These are phyloP conservation scores for Phytophthora agathidicida DNA, from an alignment of 352 stramenopile genomes.

Conservation along the genomic window DNA sequence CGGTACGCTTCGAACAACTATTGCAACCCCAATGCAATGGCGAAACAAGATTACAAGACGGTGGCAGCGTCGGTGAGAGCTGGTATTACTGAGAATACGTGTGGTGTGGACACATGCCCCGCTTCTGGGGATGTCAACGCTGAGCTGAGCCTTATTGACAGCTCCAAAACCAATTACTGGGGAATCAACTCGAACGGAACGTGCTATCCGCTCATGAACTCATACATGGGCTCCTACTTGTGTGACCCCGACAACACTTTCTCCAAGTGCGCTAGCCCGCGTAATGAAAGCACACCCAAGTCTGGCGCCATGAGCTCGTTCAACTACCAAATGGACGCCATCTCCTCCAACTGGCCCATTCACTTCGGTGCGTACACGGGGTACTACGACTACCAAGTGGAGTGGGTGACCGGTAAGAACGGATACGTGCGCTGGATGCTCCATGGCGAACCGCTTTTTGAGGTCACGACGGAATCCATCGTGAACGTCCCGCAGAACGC, in stretches of 20 bases:
- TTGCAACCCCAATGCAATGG: constrained; percentile 25
- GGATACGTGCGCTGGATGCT: constrained; percentile 72
- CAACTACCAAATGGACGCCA: constrained; percentile 36
- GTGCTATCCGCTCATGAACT: constrained; percentile 67
- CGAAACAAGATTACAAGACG: constrained; percentile 36
- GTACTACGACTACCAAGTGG: constrained; percentile 64
- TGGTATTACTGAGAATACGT: constrained; percentile 54
- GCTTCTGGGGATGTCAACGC: constrained; percentile 55
- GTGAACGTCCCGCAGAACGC: constrained; percentile 46
- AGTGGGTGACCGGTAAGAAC: constrained; percentile 66
- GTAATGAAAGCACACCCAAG: constrained; percentile 26
- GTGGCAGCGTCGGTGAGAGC: constrained; percentile 31
- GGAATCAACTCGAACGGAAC: constrained; percentile 73
- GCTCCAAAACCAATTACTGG: constrained; percentile 42
- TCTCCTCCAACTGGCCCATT: constrained; percentile 73
- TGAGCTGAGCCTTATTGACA: constrained; percentile 48
- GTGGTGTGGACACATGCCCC: constrained; percentile 39
- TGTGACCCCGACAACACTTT: constrained; percentile 54
- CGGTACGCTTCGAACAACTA: constrained; percentile 60
- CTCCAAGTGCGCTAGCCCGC: constrained; percentile 39
- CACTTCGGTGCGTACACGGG: constrained; percentile 57
- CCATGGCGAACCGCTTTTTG: constrained; percentile 50
- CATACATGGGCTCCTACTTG: constrained; percentile 64
- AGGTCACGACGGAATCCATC: constrained; percentile 53
- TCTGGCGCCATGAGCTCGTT: constrained; percentile 57